Conservation (phyloP, 805 yeast species). For the Yarrowia sp. region DNA sequence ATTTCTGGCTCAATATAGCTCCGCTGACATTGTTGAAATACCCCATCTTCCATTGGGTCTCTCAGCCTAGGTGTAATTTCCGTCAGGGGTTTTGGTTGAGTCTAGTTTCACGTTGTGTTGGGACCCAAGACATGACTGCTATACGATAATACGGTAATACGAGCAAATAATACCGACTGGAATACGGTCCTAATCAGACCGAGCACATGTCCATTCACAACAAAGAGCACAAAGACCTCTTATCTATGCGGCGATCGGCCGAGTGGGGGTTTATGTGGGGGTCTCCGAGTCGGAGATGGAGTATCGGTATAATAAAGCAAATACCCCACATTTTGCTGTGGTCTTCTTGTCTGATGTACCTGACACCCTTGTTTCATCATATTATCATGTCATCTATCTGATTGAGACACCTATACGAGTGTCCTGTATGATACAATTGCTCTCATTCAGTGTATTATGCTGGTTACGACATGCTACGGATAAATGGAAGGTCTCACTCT, state of each 20-base stretch:
- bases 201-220: neutral
- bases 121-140: neutral
- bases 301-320: too few relatives aligned
- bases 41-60: too few relatives aligned
- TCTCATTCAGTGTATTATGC: too few relatives aligned
- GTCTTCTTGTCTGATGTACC: too few relatives aligned
- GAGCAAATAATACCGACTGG: neutral
- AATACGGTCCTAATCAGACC: neutral
- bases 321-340: too few relatives aligned
- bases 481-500: too few relatives aligned
- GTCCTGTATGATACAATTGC: too few relatives aligned
- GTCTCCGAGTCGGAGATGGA: neutral
- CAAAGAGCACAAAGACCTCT: neutral
- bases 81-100: slow-evolving; percentile 23
- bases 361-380: too few relatives aligned
- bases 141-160: neutral
- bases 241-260: neutral
- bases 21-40: too few relatives aligned
- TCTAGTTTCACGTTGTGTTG: slow-evolving; percentile 16
- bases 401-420: too few relatives aligned
- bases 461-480: too few relatives aligned
- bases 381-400: too few relatives aligned
- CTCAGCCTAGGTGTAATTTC: neutral
- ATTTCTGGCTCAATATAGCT: neutral
- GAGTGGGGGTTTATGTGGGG: slow-evolving; percentile 2